Base-by-base conservation (phyloP, 768 basidiomycete genomes). In the Bullera alba region DNA sequence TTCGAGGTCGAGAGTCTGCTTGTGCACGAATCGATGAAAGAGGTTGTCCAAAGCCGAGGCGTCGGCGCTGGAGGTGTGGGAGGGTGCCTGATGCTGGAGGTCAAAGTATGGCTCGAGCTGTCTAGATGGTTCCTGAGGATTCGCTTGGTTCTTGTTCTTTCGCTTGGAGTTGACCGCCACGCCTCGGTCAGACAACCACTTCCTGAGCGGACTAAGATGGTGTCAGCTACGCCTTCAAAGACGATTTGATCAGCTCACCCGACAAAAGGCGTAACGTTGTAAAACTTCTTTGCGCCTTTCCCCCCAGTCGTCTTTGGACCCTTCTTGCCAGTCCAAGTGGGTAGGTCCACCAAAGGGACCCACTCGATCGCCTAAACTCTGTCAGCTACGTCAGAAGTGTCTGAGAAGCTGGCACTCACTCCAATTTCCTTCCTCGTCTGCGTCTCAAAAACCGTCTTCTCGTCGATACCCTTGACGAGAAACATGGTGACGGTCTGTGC, bases 381-480 rank as follows among this genome's bases (percentile, higher is more conserved):
- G 34, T 58, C 30, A 52, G 39, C 25, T 17, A 4, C 26, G 28
- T 38, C 22, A 19, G 27, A n/a, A 17, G 28, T 17, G 1, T 29
- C 12, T 30, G 25, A 22, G 0, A 21, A 15, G n/a, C 45, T 25
- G 8, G n/a, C n/a, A 57, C 46, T 70, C 83, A 95, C 92, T 67
- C 91, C 93, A 61, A 99, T 99, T 77, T 99, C 95, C 74, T 96
- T 99, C 50, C 93, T 78, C 1, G 95, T 99, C 72, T 85, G 84
- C 4, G 95, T 95, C 73, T 86, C 80, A 76, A 99, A 99, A 2
- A 79, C 77, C 56, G 82, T 91, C 62, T 86, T 82, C 74, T 96
- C 91, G 29, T 86, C 81, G 3, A 99, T 83, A 27, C 84, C 84
- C 27, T 85, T 79, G 26, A 96, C 86, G 66, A 99, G 83, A 72